phyloP scores from a whole-genome alignment of 441 rosid species.

The Mallotus japonicus region DNA sequence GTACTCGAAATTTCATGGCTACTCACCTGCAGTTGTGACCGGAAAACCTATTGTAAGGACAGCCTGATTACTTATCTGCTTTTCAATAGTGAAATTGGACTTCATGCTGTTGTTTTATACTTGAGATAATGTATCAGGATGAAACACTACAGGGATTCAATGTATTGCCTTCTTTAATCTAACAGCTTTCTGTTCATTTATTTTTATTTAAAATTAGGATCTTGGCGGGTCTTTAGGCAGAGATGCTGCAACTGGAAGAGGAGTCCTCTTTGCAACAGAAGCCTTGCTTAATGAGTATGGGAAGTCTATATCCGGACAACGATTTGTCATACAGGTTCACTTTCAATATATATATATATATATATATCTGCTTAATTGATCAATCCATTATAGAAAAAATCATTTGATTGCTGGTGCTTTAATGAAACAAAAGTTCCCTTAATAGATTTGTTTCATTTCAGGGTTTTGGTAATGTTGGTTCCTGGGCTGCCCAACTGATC shows the following conservation, averaged over 20 bases:
- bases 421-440: not conserved
- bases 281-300: conserved; percentile 93
- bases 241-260: conserved; percentile 99
- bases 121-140: not conserved
- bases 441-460: conserved; percentile 22
- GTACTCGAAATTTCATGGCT: conserved; percentile 96
- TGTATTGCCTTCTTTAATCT: not conserved
- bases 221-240: conserved; percentile 98
- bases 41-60: conserved; percentile 86
- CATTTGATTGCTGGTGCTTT: not conserved
- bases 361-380: not conserved
- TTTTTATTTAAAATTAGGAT: conserved; percentile 49
- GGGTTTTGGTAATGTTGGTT: conserved; percentile 99
- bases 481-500: conserved; percentile 87
- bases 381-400: not conserved
- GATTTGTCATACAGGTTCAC: conserved; percentile 80
- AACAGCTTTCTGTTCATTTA: not conserved
- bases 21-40: conserved; percentile 95
- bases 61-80: too few species aligned
- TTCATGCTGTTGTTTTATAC: not conserved
- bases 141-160: not conserved
- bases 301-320: conserved; percentile 62
- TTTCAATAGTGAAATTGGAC: too few species aligned
- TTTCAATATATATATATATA: not conserved
- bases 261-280: conserved; percentile 86